Percentiles rank a stretch among this genome's conserved stretches.
Evolutionary conservation across 495 filamentous ascomycete species (phyloP).

Genomic region (Penicillium paradoxum): DNA sequence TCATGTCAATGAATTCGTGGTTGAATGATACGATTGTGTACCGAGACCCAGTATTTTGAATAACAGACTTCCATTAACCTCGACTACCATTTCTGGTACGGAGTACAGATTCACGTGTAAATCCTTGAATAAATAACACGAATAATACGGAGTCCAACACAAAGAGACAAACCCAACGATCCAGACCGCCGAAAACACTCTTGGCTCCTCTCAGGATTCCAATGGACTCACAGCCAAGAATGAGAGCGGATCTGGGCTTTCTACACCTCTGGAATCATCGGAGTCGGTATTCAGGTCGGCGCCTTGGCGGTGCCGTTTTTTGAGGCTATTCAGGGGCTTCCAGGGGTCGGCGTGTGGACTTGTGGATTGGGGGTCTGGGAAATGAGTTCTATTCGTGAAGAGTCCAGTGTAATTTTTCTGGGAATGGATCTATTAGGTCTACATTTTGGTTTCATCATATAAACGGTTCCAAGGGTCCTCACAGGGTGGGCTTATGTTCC

Average conservation of each 20-base stretch:
- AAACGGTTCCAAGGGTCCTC: background rate
- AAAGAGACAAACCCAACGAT: background rate
- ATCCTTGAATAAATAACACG: background rate
- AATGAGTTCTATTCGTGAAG: background rate
- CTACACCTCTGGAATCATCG: background rate
- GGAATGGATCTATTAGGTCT: background rate
- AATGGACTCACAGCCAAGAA: constrained; percentile 7
- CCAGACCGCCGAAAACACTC: constrained; percentile 1
- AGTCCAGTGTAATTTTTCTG: background rate
- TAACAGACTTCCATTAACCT: too few species aligned
- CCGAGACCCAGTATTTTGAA: background rate
- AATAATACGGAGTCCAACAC: background rate
- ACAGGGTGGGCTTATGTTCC: background rate
- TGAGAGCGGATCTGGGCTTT: constrained; percentile 18
- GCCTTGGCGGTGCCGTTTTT: constrained; percentile 18
- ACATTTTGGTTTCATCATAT: background rate
- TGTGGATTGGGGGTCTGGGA: background rate
- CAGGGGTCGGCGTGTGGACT: background rate
- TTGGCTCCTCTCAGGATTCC: background rate
- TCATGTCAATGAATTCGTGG: background rate
- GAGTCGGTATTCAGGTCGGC: constrained; percentile 1
- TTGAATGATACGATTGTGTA: background rate
- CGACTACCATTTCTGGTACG: too few species aligned
- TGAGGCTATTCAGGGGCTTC: constrained; percentile 21
- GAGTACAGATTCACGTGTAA: background rate